Conservation (phyloP, 768 basidiomycete species). For the Leccinum aurantiacum region DNA sequence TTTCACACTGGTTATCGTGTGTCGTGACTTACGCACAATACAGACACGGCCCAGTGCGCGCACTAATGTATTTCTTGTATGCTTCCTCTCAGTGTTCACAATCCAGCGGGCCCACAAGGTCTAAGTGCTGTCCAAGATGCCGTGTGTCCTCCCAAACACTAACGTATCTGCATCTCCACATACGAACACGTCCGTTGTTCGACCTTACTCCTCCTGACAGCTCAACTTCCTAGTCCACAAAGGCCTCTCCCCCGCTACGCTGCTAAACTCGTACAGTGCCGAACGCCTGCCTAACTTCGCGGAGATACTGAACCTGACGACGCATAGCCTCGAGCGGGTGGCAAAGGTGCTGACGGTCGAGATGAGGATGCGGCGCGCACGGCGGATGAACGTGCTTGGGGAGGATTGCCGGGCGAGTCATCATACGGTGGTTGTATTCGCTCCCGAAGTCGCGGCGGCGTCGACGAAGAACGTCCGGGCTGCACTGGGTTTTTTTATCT, state of each 20-base stretch:
- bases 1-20: neutral
- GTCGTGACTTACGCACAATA: slow-evolving; percentile 13
- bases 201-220: too few relatives aligned
- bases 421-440: too few relatives aligned
- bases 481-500: too few relatives aligned
- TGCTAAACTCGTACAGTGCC: too few relatives aligned
- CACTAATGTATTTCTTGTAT: neutral
- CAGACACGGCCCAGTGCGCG: slow-evolving; percentile 46
- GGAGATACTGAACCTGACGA: slow-evolving; percentile 24
- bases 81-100: slow-evolving; percentile 17
- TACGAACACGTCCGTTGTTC: too few relatives aligned
- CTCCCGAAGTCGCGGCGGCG: too few relatives aligned
- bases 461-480: too few relatives aligned
- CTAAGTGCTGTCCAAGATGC: slow-evolving; percentile 41
- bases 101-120: slow-evolving; percentile 31
- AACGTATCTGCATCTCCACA: too few relatives aligned
- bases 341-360: neutral
- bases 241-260: too few relatives aligned
- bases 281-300: too few relatives aligned
- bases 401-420: neutral
- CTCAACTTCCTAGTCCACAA: too few relatives aligned
- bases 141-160: slow-evolving; percentile 28
- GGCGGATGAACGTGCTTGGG: slow-evolving; percentile 23
- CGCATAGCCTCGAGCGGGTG: slow-evolving; percentile 19
- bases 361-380: neutral